Base-by-base conservation (phyloP, 768 basidiomycete genomes). In the Tephrocybe sp. region DNA sequence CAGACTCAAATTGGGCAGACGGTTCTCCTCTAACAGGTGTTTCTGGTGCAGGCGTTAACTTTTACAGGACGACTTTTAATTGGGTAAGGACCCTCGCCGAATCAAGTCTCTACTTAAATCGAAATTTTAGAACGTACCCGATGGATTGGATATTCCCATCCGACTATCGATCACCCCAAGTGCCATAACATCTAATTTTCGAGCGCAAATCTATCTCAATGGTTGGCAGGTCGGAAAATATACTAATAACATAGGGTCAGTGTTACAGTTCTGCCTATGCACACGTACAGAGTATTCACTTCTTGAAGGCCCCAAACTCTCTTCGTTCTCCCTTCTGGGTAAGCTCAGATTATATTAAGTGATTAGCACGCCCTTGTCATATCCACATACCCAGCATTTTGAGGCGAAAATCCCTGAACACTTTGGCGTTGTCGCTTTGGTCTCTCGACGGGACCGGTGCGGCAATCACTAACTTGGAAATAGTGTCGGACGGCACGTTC, bases 151-250 rank as follows among this genome's bases (percentile, higher is more conserved):
- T 53, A 64, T 75, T 35, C 78, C 78, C 23, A 63, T 78, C 33
- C 68, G 76, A 45, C 66, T 78, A 0, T 73, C 70, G 0, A 68
- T 78, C 17, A 75, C 72, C 0, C 76, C 76, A 2, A 75, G 73
- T 50, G 62, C 49, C 26, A 67, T 69, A 10, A 67, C 70, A 1
- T 76, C 74, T n/a, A 76, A 77, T 52, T 78, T 72, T 64, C 72
- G 76, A 16, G 71, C 68, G 12, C 76, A 76, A 52, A 72, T 79
- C 33, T 79, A 77, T 53, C 48, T 78, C 38, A 79, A 79, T 58
- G 78, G 78, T 4, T 79, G 75, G 76, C 74, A 77, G 52, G 50
- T 78, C n/a, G 77, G 78, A 8, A 78, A 79, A 59, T 79, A 77
- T 47, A 71, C 74, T 53, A 78, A 79, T 52, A 77, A 77, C 52